These are phyloP conservation scores for Fusarium pilosicola DNA, from an alignment of 2,329 filamentous ascomycete species.

Conservation along the genomic window DNA sequence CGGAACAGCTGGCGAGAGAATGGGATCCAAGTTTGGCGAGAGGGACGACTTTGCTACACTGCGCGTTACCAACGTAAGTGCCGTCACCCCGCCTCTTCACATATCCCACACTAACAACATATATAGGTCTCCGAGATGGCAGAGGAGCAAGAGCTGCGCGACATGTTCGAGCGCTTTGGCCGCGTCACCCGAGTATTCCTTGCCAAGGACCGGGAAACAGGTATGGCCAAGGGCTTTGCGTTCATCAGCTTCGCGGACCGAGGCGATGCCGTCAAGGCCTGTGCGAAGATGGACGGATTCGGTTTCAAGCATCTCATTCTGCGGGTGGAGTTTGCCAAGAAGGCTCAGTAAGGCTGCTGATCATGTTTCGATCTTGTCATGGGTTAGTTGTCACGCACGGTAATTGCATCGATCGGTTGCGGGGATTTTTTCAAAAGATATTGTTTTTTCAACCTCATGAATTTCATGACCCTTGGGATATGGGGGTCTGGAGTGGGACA, in stretches of 20 bases:
- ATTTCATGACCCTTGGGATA: slow-evolving; percentile 43
- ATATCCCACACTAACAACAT: slow-evolving; percentile 42
- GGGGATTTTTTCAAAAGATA: slow-evolving; percentile 9
- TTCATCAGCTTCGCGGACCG: slow-evolving; percentile 98
- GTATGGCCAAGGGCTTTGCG: slow-evolving; percentile 96
- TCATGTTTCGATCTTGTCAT: slow-evolving; percentile 44
- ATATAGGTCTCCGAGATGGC: slow-evolving; percentile 92
- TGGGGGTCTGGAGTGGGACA: slow-evolving; percentile 31
- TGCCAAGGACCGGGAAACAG: slow-evolving; percentile 96
- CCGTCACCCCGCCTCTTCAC: not conserved
- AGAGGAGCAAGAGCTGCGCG: slow-evolving; percentile 92
- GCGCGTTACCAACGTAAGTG: slow-evolving; percentile 93
- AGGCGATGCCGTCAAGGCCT: slow-evolving; percentile 88
- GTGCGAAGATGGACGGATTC: slow-evolving; percentile 97
- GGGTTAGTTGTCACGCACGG: slow-evolving; percentile 43
- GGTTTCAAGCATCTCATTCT: slow-evolving; percentile 90
- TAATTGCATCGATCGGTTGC: slow-evolving; percentile 45
- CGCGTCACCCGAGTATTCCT: slow-evolving; percentile 97
- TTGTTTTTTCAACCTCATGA: slow-evolving; percentile 41
- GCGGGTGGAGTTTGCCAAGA: slow-evolving; percentile 88
- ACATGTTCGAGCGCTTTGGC: slow-evolving; percentile 98
- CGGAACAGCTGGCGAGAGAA: slow-evolving; percentile 77
- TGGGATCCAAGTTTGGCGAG: slow-evolving; percentile 89
- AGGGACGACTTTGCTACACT: slow-evolving; percentile 96
- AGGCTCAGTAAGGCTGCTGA: slow-evolving; percentile 57